Evolutionary conservation across 495 filamentous ascomycete species (phyloP), one percentile per base, ranked within the genome.

Genomic region (Talaromyces proteolyticus): DNA sequence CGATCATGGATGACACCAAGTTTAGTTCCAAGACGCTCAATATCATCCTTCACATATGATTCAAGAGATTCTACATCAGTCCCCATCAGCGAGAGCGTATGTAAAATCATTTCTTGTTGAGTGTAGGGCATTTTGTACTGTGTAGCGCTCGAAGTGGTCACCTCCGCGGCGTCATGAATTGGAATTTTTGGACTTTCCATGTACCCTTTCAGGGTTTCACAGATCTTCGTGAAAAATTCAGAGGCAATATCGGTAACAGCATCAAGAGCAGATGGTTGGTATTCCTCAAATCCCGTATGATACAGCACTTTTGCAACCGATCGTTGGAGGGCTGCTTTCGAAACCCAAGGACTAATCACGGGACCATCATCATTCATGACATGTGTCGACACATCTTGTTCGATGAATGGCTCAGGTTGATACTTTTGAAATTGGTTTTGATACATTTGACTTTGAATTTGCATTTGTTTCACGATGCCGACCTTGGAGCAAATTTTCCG

Each of bases 391-490:
- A 88, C 78, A 59, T 99, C 93, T 37, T 77, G 76, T 62, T 99
- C 93, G 3, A 82, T 69, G 53, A 99, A 95, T 6, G 91, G 88
- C 63, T 92, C 87, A 2, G 91, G 89, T 39, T 96, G 84, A 61
- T 96, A 96, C 67, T 97, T 97, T 55, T 91, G 89, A 55, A 99
- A 97, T 62, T 99, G 93, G 59, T 96, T 97, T 58, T 89, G 84
- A 62, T 97, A 98, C 74, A 95, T 90, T 89, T 95, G 93, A 41
- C 91, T 86, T 60, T 99, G 94, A 24, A 96, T 74, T 64, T 97
- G 94, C 93, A 99, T 99, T 72, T 99, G 93, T 75, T 97, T 99
- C 62, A 99, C 91, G 51, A 99, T 86, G 23, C 88, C 84, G 60
- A 97, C 91, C 66, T 97, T 97, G 3, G 90, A 91, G 62, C 88